These are phyloP conservation scores for Aspergillus thermomutatus DNA, from an alignment of 2,329 filamentous ascomycete genomes.

Conservation along the genomic window DNA sequence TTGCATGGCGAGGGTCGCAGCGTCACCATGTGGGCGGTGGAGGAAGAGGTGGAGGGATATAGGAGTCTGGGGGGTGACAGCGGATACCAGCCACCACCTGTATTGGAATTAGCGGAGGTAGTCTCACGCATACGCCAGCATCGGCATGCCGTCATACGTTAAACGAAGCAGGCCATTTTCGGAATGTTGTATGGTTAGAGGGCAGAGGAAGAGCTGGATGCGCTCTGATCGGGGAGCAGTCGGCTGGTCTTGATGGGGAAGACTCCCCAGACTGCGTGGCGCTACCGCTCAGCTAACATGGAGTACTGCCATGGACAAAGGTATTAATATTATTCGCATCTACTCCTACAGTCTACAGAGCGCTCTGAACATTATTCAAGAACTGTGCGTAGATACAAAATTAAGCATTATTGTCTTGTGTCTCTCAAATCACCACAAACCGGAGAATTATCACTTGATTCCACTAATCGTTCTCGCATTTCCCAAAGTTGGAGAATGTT, in stretches of 20 bases:
- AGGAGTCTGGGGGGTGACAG: not conserved
- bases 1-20: slow-evolving; percentile 41
- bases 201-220: slow-evolving; percentile 6
- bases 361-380: not conserved
- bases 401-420: not conserved
- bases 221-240: not conserved
- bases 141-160: slow-evolving; percentile 24
- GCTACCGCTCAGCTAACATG: not conserved
- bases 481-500: not conserved
- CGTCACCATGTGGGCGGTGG: slow-evolving; percentile 31
- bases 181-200: slow-evolving; percentile 4
- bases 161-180: slow-evolving; percentile 20
- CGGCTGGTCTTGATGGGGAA: not conserved
- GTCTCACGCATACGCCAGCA: slow-evolving; percentile 13
- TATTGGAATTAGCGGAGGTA: slow-evolving; percentile 8
- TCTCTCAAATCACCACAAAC: not conserved
- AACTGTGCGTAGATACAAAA: not conserved
- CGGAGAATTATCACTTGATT: not conserved
- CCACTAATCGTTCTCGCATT: not conserved
- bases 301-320: no score
- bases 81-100: not conserved
- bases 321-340: no score
- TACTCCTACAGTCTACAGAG: not conserved
- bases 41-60: slow-evolving; percentile 1
- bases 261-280: not conserved